These are phyloP conservation scores for Hyphodiscus hymeniophilus DNA, from an alignment of 495 filamentous ascomycete species.

Conservation along the genomic window DNA sequence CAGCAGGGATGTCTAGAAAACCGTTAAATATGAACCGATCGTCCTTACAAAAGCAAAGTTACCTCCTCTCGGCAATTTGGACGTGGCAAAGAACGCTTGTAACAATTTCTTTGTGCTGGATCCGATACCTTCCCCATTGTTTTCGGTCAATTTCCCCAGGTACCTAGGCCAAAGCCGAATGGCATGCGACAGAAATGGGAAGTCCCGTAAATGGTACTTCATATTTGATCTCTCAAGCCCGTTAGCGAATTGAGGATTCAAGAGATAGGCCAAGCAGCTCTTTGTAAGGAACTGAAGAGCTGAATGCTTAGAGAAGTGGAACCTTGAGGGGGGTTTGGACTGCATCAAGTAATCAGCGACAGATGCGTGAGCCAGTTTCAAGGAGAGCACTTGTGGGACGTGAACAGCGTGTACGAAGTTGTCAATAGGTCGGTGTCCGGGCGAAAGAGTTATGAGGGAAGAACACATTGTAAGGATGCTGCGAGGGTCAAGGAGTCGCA, in stretches of 20 bases:
- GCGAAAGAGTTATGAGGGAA: conserved; percentile 3
- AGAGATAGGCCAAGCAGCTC: conserved; percentile 7
- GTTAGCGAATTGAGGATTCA: conserved; percentile 7
- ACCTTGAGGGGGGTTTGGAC: neutral
- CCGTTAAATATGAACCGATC: too few species aligned
- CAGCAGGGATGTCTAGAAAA: too few species aligned
- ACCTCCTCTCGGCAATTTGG: conserved; percentile 7
- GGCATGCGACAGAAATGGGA: conserved; percentile 1
- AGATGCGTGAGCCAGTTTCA: conserved; percentile 13
- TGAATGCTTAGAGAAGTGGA: conserved; percentile 8
- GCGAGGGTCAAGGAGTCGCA: conserved; percentile 6
- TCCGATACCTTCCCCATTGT: conserved; percentile 5
- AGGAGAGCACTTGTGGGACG: neutral
- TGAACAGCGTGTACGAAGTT: neutral
- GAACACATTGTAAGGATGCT: conserved; percentile 9
- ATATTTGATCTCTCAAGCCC: neutral
- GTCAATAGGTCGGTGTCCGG: neutral
- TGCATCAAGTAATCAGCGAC: conserved; percentile 12
- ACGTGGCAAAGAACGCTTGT: conserved; percentile 7
- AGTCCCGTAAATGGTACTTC: neutral
- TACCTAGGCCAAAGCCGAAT: conserved; percentile 7
- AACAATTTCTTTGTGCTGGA: conserved; percentile 8
- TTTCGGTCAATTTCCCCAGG: neutral
- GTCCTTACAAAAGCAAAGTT: conserved; percentile 13
- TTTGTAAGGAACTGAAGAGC: conserved; percentile 7